A percentile compares a stretch with the other conserved stretches of the same genome.
Evolutionary conservation across 495 filamentous ascomycete genomes (phyloP).

Genomic region (Neurospora terricola): DNA sequence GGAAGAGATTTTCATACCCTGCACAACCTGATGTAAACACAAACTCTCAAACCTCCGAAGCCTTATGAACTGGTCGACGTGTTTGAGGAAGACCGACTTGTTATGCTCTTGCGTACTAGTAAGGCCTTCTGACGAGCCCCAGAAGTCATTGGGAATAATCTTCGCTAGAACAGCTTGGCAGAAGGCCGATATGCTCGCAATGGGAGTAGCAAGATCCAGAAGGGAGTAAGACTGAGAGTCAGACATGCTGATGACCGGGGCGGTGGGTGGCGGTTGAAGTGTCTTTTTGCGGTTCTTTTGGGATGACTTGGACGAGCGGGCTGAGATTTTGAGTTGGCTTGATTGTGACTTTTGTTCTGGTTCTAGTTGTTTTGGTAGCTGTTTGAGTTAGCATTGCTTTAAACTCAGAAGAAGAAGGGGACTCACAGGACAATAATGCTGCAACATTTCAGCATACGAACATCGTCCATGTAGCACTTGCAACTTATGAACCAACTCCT

Average conservation of each 20-base stretch:
- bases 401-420: no score
- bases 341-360: background rate
- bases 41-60: no score
- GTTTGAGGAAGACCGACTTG: no score
- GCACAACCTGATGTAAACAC: no score
- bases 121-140: no score
- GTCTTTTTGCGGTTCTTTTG: conserved; percentile 3
- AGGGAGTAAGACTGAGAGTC: conserved; percentile 28
- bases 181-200: conserved; percentile 71
- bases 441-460: conserved; percentile 63
- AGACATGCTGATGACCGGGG: background rate
- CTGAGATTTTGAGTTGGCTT: background rate
- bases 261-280: background rate
- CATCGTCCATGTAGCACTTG: conserved; percentile 64
- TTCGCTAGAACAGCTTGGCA: conserved; percentile 66
- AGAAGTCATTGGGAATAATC: conserved; percentile 69
- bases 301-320: background rate
- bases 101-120: no score
- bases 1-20: conserved; percentile 55
- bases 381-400: no score
- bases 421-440: conserved; percentile 67
- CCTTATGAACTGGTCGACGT: no score
- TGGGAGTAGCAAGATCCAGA: conserved; percentile 61
- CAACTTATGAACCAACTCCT: conserved; percentile 53
- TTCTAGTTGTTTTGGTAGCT: conserved; percentile 2